These are phyloP conservation scores for Mercurialis annua DNA, from an alignment of 345 rosid genomes.

Conservation along the genomic window DNA sequence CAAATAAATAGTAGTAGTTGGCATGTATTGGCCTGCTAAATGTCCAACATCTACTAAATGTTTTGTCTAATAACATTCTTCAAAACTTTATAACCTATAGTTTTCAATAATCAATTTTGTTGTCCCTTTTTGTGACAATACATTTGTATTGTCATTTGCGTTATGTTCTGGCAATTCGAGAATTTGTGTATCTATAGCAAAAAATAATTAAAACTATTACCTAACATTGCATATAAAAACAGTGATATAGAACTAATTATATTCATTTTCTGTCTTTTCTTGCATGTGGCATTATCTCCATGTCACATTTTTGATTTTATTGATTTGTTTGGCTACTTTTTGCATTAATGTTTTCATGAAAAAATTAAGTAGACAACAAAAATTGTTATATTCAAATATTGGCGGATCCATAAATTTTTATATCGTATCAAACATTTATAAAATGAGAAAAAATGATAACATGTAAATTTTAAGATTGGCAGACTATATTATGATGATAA, in stretches of 20 bases:
- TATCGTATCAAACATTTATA: too few relatives aligned
- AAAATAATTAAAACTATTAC: neutral
- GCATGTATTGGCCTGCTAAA: neutral
- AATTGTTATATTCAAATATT: too few relatives aligned
- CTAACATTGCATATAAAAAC: neutral
- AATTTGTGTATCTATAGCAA: neutral
- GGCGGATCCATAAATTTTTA: too few relatives aligned
- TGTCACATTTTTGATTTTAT: neutral
- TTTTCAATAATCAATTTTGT: conserved; percentile 1
- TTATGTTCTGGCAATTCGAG: neutral
- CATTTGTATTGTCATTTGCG: neutral
- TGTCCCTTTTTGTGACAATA: neutral
- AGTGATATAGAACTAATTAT: neutral
- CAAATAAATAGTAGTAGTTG: neutral
- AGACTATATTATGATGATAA: too few relatives aligned
- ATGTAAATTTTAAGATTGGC: too few relatives aligned
- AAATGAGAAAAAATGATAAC: too few relatives aligned
- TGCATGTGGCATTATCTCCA: conserved; percentile 2
- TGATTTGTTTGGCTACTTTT: neutral
- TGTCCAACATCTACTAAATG: neutral
- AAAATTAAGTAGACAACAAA: neutral
- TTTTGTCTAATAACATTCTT: neutral
- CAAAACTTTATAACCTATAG: neutral
- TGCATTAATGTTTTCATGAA: neutral
- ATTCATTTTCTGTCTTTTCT: neutral